A percentile compares a stretch with the other conserved stretches of the same genome.
Conservation (phyloP, 2,329 filamentous ascomycete genomes). For the Calonectria naviculata region DNA sequence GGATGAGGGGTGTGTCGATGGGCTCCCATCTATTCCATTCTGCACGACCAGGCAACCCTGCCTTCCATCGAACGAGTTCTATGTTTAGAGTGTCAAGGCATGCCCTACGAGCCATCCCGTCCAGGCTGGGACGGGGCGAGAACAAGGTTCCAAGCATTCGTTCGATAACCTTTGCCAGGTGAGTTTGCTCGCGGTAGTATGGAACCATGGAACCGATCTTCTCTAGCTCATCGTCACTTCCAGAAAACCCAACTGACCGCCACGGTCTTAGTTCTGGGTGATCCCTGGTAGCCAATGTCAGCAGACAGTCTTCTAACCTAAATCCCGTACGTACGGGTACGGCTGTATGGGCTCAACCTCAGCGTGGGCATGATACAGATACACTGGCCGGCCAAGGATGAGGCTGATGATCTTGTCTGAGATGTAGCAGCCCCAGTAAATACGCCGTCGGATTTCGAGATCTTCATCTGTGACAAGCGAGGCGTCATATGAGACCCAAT, state of each 20-base stretch:
- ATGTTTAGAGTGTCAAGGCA: conserved; percentile 31
- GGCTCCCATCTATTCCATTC: conserved; percentile 36
- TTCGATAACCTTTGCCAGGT: conserved; percentile 31
- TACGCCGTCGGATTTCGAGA: conserved; percentile 41
- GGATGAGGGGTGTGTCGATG: conserved; percentile 23
- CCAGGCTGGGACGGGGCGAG: conserved; percentile 13
- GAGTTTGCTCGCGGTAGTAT: conserved; percentile 33
- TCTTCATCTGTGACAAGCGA: conserved; percentile 35
- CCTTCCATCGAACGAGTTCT: conserved; percentile 32
- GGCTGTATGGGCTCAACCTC: conserved; percentile 18
- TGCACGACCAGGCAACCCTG: conserved; percentile 26
- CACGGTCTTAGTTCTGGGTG: conserved; percentile 34
- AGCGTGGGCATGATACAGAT: conserved; percentile 6
- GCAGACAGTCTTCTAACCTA: too few species aligned
- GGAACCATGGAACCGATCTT: conserved; percentile 28
- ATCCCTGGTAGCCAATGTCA: conserved; percentile 11
- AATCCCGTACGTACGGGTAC: neutral
- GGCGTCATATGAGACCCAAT: conserved; percentile 31
- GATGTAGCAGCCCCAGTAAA: conserved; percentile 45
- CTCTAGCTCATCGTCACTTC: conserved; percentile 3
- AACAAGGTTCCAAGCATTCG: conserved; percentile 30
- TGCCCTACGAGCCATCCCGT: conserved; percentile 5
- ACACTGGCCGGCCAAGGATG: conserved; percentile 20
- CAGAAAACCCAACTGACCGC: conserved; percentile 37
- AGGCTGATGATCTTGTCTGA: conserved; percentile 41